Percentiles rank a stretch among this genome's conserved stretches.
Evolutionary conservation across 2,329 filamentous ascomycete genomes (phyloP).

Genomic region (Karstenula rhodostoma): DNA sequence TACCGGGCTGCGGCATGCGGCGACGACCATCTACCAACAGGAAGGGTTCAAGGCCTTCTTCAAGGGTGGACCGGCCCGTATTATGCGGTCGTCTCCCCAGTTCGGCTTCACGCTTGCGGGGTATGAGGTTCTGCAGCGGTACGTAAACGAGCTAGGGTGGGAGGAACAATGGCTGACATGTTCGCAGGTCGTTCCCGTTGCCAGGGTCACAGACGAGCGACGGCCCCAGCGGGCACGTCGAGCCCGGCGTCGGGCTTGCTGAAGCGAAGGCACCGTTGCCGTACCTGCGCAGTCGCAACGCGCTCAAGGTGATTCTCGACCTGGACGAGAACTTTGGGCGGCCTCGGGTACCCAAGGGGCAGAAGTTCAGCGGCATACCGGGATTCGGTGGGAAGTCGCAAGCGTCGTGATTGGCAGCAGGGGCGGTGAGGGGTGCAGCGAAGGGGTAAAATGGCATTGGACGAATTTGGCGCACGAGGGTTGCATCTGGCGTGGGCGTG

Average conservation of each 20-base stretch:
- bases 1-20: conserved; percentile 85
- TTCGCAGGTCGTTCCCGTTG: conserved; percentile 69
- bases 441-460: conserved; percentile 44
- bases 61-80: conserved; percentile 96
- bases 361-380: conserved; percentile 46
- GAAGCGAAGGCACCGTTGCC: conserved; percentile 71
- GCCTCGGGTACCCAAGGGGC: conserved; percentile 63
- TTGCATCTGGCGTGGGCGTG: conserved; percentile 30
- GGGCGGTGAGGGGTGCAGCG: conserved; percentile 17
- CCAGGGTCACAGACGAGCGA: conserved; percentile 68
- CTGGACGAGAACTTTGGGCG: conserved; percentile 92
- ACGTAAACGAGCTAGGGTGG: conserved; percentile 17
- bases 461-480: conserved; percentile 27
- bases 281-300: conserved; percentile 81
- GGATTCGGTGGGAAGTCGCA: conserved; percentile 45
- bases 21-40: conserved; percentile 82
- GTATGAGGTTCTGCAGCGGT: conserved; percentile 87
- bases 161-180: conserved; percentile 2
- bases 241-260: conserved; percentile 69
- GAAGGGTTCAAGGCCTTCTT: conserved; percentile 98
- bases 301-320: conserved; percentile 93
- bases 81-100: conserved; percentile 92
- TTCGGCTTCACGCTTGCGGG: conserved; percentile 97
- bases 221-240: conserved; percentile 62
- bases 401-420: conserved; percentile 32